Percentiles rank a stretch among this genome's conserved stretches.
Evolutionary conservation across 1,284 basidiomycete genomes (phyloP).

Genomic region (Moesziomyces sp.): DNA sequence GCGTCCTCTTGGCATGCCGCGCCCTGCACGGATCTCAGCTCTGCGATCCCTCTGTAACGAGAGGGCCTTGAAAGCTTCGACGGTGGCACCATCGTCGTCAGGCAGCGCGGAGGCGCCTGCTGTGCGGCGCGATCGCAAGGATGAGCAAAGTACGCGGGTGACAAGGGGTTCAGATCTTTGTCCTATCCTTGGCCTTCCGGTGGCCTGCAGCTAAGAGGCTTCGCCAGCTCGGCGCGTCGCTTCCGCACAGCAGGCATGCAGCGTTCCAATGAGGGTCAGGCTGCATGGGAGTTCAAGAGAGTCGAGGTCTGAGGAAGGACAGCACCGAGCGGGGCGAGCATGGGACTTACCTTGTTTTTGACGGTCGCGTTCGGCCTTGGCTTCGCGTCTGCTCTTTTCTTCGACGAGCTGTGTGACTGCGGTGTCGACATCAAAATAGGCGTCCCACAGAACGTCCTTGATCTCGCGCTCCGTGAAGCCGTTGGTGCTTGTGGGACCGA

Average conservation of each 20-base stretch:
- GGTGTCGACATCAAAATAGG: conserved; percentile 85
- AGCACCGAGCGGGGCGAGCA: conserved; percentile 16
- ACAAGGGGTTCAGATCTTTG: too few species aligned
- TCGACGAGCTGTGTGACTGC: conserved; percentile 76
- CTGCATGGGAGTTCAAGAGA: conserved; percentile 15
- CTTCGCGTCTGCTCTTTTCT: conserved; percentile 54
- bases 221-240: too few species aligned
- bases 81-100: conserved; percentile 26
- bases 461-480: conserved; percentile 71
- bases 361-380: conserved; percentile 47
- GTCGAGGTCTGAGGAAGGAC: conserved; percentile 15
- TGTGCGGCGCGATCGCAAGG: conserved; percentile 6
- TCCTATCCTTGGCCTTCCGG: too few species aligned
- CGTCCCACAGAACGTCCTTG: conserved; percentile 86
- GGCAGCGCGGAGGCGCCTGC: conserved; percentile 27
- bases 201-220: too few species aligned
- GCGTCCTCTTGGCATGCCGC: conserved; percentile 24
- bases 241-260: neutral
- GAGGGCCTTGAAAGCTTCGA: conserved; percentile 74
- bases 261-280: neutral
- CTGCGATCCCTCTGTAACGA: conserved; percentile 32
- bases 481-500: conserved; percentile 51
- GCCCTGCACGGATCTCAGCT: conserved; percentile 32
- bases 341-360: conserved; percentile 53
- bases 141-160: too few species aligned